Percentiles rank a stretch among this genome's conserved stretches.
Evolutionary conservation across 2,329 filamentous ascomycete species (phyloP).

Genomic region (Sporothrix brasiliensis): DNA sequence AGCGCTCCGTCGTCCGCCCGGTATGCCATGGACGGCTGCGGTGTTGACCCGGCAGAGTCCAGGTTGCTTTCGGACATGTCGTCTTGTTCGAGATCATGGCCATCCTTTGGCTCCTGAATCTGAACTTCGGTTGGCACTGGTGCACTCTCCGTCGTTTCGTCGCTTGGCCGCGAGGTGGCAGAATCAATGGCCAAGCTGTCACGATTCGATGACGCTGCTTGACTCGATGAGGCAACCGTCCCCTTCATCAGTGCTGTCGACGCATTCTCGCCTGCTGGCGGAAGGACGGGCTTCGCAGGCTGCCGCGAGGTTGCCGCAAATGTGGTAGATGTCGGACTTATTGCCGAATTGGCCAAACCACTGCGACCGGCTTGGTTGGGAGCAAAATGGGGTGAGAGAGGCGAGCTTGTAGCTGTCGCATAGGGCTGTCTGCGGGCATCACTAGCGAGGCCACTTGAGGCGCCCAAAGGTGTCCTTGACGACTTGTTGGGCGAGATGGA

Average conservation of each 20-base stretch:
- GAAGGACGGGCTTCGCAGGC: background rate
- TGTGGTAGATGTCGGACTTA: background rate
- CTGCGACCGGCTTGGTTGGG: slow-evolving; percentile 34
- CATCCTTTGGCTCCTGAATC: background rate
- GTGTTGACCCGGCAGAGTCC: slow-evolving; percentile 49
- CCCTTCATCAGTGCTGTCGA: background rate
- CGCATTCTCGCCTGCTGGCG: background rate
- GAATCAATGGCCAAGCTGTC: background rate
- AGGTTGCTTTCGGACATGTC: background rate
- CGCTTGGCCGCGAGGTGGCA: background rate
- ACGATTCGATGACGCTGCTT: background rate
- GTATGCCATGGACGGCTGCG: slow-evolving; percentile 56
- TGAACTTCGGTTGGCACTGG: background rate
- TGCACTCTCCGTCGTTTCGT: background rate
- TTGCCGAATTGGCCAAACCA: slow-evolving; percentile 41
- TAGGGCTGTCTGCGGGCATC: slow-evolving; percentile 54
- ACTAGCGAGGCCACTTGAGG: slow-evolving; percentile 48
- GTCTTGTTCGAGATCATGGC: background rate
- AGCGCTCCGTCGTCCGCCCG: slow-evolving; percentile 47
- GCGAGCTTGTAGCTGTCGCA: slow-evolving; percentile 36
- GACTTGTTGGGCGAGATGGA: slow-evolving; percentile 59
- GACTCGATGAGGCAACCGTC: background rate
- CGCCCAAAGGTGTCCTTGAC: slow-evolving; percentile 44
- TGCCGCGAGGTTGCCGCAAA: background rate
- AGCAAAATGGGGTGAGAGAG: slow-evolving; percentile 33